Conservation (phyloP, 192 early-diverging fungal species). For the Linnemannia schmuckeri region DNA sequence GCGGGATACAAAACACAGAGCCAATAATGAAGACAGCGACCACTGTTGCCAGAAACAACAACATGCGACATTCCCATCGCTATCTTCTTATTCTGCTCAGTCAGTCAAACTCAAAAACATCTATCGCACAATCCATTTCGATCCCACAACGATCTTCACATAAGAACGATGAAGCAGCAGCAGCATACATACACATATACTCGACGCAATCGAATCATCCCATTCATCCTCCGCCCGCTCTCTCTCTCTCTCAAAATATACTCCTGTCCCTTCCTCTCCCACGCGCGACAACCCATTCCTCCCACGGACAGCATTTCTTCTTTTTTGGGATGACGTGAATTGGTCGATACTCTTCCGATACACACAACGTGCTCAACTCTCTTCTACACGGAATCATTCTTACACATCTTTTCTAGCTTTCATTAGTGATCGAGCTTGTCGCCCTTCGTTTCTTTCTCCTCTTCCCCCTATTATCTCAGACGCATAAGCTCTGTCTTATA, state of each 20-base stretch:
- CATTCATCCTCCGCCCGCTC: neutral
- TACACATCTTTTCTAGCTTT: slow-evolving; percentile 2
- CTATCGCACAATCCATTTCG: neutral
- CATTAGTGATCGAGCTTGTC: neutral
- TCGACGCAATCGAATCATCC: too few relatives aligned
- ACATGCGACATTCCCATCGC: neutral
- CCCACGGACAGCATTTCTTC: neutral
- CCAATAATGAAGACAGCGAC: too few relatives aligned
- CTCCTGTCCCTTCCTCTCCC: neutral
- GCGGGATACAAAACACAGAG: neutral
- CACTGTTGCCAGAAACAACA: neutral
- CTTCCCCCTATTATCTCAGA: too few relatives aligned
- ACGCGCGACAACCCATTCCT: neutral
- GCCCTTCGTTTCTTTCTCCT: too few relatives aligned
- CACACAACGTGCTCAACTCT: neutral
- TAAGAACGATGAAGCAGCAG: too few relatives aligned
- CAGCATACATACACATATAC: too few relatives aligned
- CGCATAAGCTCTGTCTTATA: too few relatives aligned
- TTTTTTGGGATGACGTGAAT: neutral
- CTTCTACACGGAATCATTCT: neutral
- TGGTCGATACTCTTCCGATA: neutral
- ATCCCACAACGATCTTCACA: neutral
- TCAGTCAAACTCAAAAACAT: neutral
- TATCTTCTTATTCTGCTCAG: neutral
- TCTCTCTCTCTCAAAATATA: neutral